phyloP scores from a whole-genome alignment of 495 filamentous ascomycete species.

The Trichoderma orchidacearum region DNA sequence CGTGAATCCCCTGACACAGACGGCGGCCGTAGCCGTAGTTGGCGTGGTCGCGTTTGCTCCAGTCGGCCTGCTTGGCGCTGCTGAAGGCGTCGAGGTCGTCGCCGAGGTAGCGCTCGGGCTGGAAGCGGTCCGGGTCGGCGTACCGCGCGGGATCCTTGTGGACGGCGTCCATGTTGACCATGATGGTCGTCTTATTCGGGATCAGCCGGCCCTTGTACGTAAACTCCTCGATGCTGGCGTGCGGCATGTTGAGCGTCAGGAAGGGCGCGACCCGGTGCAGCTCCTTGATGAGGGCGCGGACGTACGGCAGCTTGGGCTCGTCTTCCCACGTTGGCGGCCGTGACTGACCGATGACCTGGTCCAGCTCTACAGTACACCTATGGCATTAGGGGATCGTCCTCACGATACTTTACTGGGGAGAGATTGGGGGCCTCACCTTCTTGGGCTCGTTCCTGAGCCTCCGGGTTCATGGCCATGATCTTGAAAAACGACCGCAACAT shows the following conservation, averaged over 20 bases:
- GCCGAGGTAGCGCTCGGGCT: constrained; percentile 31
- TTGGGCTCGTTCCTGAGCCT: background rate
- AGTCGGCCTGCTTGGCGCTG: constrained; percentile 33
- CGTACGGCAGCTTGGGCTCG: constrained; percentile 41
- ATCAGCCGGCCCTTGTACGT: constrained; percentile 41
- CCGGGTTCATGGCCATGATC: background rate
- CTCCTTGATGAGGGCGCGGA: constrained; percentile 47
- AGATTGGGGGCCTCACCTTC: too few species aligned
- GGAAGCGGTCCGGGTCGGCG: constrained; percentile 44
- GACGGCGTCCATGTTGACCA: constrained; percentile 54
- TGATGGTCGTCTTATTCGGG: constrained; percentile 39
- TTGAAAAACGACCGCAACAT: background rate
- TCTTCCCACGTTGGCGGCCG: constrained; percentile 46
- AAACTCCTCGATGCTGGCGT: constrained; percentile 46
- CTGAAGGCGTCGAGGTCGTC: constrained; percentile 19
- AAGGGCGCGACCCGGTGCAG: constrained; percentile 51
- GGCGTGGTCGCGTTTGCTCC: constrained; percentile 47
- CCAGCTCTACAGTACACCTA: constrained; percentile 36
- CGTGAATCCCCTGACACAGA: constrained; percentile 42
- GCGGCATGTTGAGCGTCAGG: constrained; percentile 48
- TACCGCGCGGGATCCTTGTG: constrained; percentile 51
- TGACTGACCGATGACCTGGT: constrained; percentile 38
- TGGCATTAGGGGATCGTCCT: too few species aligned
- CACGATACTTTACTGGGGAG: too few species aligned
- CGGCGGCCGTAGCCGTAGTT: constrained; percentile 50